Evolutionary conservation across 352 stramenopile genomes (phyloP), one percentile per base, ranked within the genome.

Genomic region (Phytophthora cajani): DNA sequence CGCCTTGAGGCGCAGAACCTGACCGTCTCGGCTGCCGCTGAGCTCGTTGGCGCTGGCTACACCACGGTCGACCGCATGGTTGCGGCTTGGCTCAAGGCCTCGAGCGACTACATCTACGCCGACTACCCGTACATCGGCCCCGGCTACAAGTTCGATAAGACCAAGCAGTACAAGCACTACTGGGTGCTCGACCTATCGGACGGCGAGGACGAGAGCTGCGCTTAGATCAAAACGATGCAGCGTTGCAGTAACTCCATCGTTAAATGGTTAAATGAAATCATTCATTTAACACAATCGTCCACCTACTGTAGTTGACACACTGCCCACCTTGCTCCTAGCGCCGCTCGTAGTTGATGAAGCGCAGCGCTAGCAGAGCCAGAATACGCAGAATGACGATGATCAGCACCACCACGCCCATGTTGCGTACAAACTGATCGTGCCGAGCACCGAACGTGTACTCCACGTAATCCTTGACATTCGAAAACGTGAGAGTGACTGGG

Each of bases 271-370:
- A 64, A 67, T 56, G 21, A 27, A 55, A 19, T n/a, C 52, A 50
- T 27, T 63, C 44, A 49, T 21, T 21, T 36, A 36, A 36, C 30
- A 11, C 30, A 36, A 36, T 36, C 1, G 30, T 36, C 30, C 30
- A 36, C 30, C 30, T 16, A 23, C 21, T 23, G 21, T 23, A 17
- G 36, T 44, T 44, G 36, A 44, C 14, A 32, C 30, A 53, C 44
- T 19, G 40, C 54, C 7, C 30, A 8, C 19, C 11, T 55, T n/a
- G 1, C 27, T 58, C 30, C 21, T 84, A 85, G 40, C 71, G 62
- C 58, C 77, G 79, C 57, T 86, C 78, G 67, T 86, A 79, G 65
- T 83, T 85, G 50, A 84, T 46, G 50, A 83, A 86, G 21, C 79
- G 78, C 71, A 88, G 71, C 49, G 74, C 77, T 16, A 89, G 33